Evolutionary conservation across 2,329 filamentous ascomycete species (phyloP), one percentile per base, ranked within the genome.

Genomic region (Fusarium transvaalense): DNA sequence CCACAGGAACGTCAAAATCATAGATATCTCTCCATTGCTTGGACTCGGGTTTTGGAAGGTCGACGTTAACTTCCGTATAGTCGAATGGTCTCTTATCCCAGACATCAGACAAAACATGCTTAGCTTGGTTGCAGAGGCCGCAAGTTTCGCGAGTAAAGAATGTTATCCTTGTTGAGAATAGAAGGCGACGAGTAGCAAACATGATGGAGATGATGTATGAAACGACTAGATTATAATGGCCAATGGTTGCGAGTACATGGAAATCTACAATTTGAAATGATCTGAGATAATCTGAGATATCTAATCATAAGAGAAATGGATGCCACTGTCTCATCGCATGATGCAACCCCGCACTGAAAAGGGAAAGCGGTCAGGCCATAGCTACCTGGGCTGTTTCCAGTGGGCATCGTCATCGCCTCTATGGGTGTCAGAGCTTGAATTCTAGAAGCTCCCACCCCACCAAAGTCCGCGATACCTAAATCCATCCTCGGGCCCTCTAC

Each of bases 1-100:
- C 92, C 74, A 94, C 92, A 0, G 92, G 92, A 10, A 92, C 92
- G 71, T 95, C 92, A 76, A 94, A 92, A 60, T 94, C 92, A 76
- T 95, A 95, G 2, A 93, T 75, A 48, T 89, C 84, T 73, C 87
- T 89, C 92, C 92, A 95, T 25, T 82, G 80, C 65, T 88, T 85
- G 17, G 85, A 84, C 27, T 88, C 86, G 0, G 86, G 83, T 48
- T 86, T 84, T 79, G 92, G 88, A 38, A 94, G 88, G 75, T 94
- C 88, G 48, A 94, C 87, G 75, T 94, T 88, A 48, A 94, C 83
- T 77, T 94, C 91, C 10, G 83, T 82, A 77, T 89, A 93, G 19
- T 84, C 84, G 77, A 94, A 93, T 0, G 89, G 89, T 27, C 89
- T 82, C 64, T 75, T 76, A 59, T 91, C 86, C 86, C 88, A 91